Percentiles rank a stretch among this genome's conserved stretches.
Conservation (phyloP, 2,329 filamentous ascomycete genomes). For the Diaporthe caulivora region DNA sequence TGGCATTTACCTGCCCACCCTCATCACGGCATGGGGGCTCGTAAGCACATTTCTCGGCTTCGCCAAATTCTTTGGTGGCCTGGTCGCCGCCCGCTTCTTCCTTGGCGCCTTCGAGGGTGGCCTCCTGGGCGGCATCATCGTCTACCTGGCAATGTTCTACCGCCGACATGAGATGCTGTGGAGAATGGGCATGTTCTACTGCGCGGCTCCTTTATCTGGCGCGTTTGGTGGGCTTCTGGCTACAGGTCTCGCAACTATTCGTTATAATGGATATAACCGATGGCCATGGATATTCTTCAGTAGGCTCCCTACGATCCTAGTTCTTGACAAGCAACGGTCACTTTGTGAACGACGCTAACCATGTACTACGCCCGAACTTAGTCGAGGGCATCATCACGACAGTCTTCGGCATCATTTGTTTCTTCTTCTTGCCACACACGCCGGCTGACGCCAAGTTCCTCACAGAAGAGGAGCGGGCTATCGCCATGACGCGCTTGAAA, state of each 20-base stretch:
- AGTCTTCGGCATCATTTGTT: slow-evolving; percentile 69
- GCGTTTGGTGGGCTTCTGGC: slow-evolving; percentile 74
- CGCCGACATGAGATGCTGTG: slow-evolving; percentile 72
- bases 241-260: slow-evolving; percentile 66
- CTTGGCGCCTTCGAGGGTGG: slow-evolving; percentile 70
- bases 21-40: slow-evolving; percentile 65
- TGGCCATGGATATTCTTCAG: slow-evolving; percentile 65
- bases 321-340: background rate
- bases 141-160: slow-evolving; percentile 64
- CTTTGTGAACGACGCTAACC: background rate
- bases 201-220: slow-evolving; percentile 75
- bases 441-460: slow-evolving; percentile 45
- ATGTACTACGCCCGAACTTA: background rate
- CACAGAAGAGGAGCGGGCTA: slow-evolving; percentile 43
- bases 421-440: slow-evolving; percentile 56
- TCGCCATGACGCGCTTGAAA: slow-evolving; percentile 43
- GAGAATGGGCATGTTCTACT: slow-evolving; percentile 71
- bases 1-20: slow-evolving; percentile 72
- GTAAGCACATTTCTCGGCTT: slow-evolving; percentile 45
- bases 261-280: slow-evolving; percentile 52
- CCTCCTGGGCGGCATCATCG: slow-evolving; percentile 67
- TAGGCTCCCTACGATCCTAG: slow-evolving; percentile 30
- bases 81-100: slow-evolving; percentile 53
- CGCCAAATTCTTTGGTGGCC: slow-evolving; percentile 42
- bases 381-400: slow-evolving; percentile 71